These are phyloP conservation scores for Boletus semigastroideus DNA, from an alignment of 1,284 basidiomycete species.

Conservation along the genomic window DNA sequence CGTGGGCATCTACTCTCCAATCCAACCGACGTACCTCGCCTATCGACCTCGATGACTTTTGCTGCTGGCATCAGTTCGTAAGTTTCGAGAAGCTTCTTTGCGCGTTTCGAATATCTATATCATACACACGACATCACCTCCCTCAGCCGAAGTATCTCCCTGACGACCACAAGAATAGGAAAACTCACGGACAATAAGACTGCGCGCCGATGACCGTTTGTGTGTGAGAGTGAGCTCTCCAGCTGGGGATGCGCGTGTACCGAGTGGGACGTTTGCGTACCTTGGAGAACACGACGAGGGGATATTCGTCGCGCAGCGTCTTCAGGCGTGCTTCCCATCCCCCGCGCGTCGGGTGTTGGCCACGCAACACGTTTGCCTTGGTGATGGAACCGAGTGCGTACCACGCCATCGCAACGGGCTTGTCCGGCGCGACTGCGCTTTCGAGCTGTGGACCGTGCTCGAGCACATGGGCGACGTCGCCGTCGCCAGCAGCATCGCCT, in stretches of 20 bases:
- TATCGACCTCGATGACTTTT: conserved; percentile 72
- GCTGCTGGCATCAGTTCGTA: conserved; percentile 71
- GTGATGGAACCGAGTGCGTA: conserved; percentile 39
- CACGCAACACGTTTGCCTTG: neutral
- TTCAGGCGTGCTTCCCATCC: conserved; percentile 51
- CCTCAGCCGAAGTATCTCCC: neutral
- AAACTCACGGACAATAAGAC: conserved; percentile 70
- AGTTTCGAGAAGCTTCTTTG: conserved; percentile 64
- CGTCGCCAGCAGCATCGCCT: neutral
- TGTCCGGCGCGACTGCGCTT: conserved; percentile 40
- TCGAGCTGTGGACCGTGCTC: conserved; percentile 23
- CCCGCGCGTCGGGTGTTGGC: neutral
- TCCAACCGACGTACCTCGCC: conserved; percentile 46
- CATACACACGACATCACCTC: neutral
- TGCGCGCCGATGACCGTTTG: conserved; percentile 23
- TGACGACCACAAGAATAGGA: conserved; percentile 15
- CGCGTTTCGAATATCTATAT: conserved; percentile 61
- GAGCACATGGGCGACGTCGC: neutral
- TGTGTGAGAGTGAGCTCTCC: too few relatives aligned
- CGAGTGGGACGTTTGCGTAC: conserved; percentile 36
- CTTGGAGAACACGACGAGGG: conserved; percentile 81
- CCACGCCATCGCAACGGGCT: conserved; percentile 48
- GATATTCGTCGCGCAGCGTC: conserved; percentile 50
- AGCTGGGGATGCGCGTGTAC: too few relatives aligned
- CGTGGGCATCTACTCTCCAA: neutral